Conservation (phyloP, 2,329 filamentous ascomycete genomes). For the Aspergillus fructus region DNA sequence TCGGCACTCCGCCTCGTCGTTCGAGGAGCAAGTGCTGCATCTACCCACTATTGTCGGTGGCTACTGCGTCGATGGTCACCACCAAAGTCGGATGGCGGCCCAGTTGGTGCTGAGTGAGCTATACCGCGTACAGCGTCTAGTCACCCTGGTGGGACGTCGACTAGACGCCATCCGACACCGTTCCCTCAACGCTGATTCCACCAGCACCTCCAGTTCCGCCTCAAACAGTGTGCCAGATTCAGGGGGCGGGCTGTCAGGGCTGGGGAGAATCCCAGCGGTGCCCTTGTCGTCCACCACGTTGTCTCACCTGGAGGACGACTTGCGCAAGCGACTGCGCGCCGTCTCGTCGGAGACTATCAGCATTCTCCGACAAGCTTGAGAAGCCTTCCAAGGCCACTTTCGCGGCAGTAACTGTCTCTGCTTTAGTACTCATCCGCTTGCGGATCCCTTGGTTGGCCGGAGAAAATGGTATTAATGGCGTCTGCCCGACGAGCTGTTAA, state of each 20-base stretch:
- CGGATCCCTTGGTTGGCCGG: too few relatives aligned
- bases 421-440: too few relatives aligned
- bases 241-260: background rate
- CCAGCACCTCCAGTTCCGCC: background rate
- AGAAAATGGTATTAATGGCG: too few relatives aligned
- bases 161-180: background rate
- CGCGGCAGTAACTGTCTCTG: too few relatives aligned
- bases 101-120: slow-evolving; percentile 6
- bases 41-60: background rate
- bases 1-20: background rate
- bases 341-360: background rate
- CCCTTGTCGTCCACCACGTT: background rate
- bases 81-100: slow-evolving; percentile 5
- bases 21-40: slow-evolving; percentile 2
- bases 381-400: too few relatives aligned
- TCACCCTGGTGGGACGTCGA: background rate
- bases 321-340: background rate
- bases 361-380: background rate
- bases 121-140: slow-evolving; percentile 3
- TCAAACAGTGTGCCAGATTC: background rate
- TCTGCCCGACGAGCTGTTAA: too few relatives aligned
- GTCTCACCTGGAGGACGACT: background rate
- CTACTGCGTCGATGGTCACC: background rate
- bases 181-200: background rate
- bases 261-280: background rate